Evolutionary conservation across 2,329 filamentous ascomycete genomes (phyloP).

Genomic region (Berkeleyomyces basicola): DNA sequence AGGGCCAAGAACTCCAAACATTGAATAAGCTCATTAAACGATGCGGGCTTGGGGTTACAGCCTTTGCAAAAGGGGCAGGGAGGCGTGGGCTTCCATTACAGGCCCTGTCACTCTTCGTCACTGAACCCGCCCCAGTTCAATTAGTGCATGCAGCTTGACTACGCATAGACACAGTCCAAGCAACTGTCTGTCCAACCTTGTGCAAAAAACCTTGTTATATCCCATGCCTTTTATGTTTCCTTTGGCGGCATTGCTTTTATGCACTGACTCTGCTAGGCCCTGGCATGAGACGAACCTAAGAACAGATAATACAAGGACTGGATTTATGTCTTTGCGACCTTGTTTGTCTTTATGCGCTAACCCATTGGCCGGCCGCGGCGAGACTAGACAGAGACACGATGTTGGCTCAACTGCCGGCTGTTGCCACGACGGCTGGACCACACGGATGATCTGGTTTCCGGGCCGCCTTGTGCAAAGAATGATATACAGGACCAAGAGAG

Average conservation of each 20-base stretch:
- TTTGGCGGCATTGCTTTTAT: background rate
- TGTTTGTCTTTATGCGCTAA: too few species aligned
- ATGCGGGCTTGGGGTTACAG: background rate
- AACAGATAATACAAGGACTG: background rate
- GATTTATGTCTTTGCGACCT: background rate
- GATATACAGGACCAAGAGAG: too few species aligned
- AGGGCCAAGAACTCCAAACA: background rate
- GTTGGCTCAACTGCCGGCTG: too few species aligned
- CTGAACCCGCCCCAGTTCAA: background rate
- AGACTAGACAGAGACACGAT: too few species aligned
- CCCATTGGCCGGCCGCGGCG: too few species aligned
- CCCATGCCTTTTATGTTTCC: background rate
- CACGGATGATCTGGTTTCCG: too few species aligned
- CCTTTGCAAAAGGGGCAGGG: background rate
- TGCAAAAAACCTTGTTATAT: background rate
- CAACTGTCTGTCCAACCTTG: background rate
- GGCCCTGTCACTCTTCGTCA: background rate
- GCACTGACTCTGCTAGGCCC: background rate
- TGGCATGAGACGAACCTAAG: background rate
- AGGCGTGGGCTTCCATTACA: background rate
- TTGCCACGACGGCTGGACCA: too few species aligned
- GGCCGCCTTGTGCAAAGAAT: too few species aligned
- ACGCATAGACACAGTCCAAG: background rate
- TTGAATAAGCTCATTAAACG: background rate
- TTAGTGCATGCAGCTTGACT: background rate